phyloP scores from a whole-genome alignment of 2,329 filamentous ascomycete species.

The Rhynchosporium agropyri region DNA sequence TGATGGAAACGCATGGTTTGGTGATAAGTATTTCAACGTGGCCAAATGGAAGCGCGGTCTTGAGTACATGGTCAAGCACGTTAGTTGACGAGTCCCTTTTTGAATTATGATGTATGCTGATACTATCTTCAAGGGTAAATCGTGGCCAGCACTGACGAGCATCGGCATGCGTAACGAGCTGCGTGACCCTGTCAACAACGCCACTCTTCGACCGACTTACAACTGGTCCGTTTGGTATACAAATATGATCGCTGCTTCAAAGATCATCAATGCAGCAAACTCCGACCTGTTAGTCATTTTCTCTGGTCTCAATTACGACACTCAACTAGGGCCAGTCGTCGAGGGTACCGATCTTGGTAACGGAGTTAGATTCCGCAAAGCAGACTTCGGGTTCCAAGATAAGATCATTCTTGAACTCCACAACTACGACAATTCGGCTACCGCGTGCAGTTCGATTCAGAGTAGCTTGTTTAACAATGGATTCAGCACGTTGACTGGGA shows the following conservation, averaged over 20 bases:
- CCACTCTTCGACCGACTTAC: slow-evolving; percentile 40
- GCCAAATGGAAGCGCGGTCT: slow-evolving; percentile 63
- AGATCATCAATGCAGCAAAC: slow-evolving; percentile 48
- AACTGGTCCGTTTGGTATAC: slow-evolving; percentile 51
- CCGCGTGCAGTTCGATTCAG: slow-evolving; percentile 30
- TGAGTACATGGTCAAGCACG: slow-evolving; percentile 61
- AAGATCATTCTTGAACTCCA: slow-evolving; percentile 54
- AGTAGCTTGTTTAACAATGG: slow-evolving; percentile 19
- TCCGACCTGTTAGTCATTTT: slow-evolving; percentile 50
- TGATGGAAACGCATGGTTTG: slow-evolving; percentile 64
- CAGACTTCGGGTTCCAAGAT: slow-evolving; percentile 45
- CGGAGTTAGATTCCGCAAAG: slow-evolving; percentile 41
- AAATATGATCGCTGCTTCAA: slow-evolving; percentile 47
- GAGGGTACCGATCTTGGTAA: slow-evolving; percentile 27
- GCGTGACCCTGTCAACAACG: slow-evolving; percentile 33
- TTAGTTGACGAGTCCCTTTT: slow-evolving; percentile 41
- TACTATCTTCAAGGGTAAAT: slow-evolving; percentile 16
- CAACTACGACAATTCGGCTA: slow-evolving; percentile 50
- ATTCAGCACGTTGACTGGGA: slow-evolving; percentile 29
- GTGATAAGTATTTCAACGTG: slow-evolving; percentile 60
- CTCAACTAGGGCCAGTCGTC: slow-evolving; percentile 31
- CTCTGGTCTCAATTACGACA: slow-evolving; percentile 51
- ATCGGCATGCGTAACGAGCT: slow-evolving; percentile 47
- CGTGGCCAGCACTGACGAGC: slow-evolving; percentile 31
- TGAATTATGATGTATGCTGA: background rate